Evolutionary conservation across 202 grass and related monocot species (phyloP).

Genomic region (Panicum virgatum): DNA sequence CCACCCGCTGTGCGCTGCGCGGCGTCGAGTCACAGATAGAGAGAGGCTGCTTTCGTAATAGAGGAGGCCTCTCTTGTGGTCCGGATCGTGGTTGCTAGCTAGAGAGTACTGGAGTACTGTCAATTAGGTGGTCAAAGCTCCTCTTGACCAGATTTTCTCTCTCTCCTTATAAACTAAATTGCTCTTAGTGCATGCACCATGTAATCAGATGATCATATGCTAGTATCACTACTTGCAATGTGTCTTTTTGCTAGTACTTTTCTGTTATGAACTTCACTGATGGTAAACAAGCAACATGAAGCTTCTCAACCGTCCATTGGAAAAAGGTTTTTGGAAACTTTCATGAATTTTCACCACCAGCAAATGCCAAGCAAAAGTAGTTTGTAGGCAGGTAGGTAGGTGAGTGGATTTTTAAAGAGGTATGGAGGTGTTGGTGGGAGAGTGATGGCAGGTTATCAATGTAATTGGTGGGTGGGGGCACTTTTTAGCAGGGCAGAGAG

Average conservation of each 20-base stretch:
- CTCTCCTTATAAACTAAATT: background rate
- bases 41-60: conserved; percentile 22
- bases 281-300: background rate
- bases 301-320: background rate
- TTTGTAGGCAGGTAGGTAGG: background rate
- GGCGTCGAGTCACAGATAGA: conserved; percentile 30
- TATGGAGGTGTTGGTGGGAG: background rate
- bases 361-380: background rate
- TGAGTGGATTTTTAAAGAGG: background rate
- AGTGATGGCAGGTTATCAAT: background rate
- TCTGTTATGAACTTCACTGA: background rate
- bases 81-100: background rate
- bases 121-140: conserved; percentile 46
- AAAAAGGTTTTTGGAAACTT: background rate
- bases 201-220: conserved; percentile 37
- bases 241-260: background rate
- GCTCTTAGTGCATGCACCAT: background rate
- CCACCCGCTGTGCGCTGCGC: background rate
- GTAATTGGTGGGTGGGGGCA: conserved; percentile 1
- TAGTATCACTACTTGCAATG: background rate
- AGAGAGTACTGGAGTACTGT: conserved; percentile 13
- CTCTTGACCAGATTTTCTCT: conserved; percentile 36
- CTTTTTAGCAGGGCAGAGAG: background rate
- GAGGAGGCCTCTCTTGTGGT: background rate
- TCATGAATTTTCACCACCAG: no score